Evolutionary conservation across 371 early-diverging fungal genomes (phyloP), one percentile per base, ranked within the genome.

Genomic region (Ordospora pajunii): DNA sequence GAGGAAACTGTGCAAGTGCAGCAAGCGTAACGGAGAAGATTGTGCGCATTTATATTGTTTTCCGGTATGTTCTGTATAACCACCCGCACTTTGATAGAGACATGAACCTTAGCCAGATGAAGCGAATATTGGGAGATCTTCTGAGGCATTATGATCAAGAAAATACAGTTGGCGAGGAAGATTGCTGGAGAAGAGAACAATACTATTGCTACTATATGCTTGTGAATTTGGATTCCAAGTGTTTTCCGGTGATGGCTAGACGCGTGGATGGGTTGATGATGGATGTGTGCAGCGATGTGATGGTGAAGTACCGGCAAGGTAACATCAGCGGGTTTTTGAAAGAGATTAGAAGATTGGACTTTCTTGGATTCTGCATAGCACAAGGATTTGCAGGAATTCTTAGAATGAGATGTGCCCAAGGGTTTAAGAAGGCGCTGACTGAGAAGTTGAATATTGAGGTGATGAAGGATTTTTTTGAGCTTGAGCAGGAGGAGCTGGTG

Each of bases 41-140:
- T 49, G 91, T 92, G 7, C 88, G 94, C 8, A 93, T 89, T 72
- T 92, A 92, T 78, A 91, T 93, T 43, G 67, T 91, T 3, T 89
- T 88, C 58, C 78, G 88, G 8, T 91, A 91, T 72, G 84, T 88
- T 25, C 85, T 93, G 64, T 90, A 90, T 74, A 87, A 87, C 27
- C 81, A 81, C 17, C 81, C 83, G 65, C 87, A 84, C 19, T 89
- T 92, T 68, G 89, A 88, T 50, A 84, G 87, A 63, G 89, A 90
- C 72, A 91, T 91, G 80, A 92, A 93, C 75, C 87, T 86, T 79
- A 92, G 93, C 69, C 93, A 93, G 78, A 84, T 92, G 70, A 81
- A 89, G 46, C 93, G 92, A 86, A 90, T 91, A 88, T 81, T 63
- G 21, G 27, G 14, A n/a, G 66, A 66, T 27, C 69, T 80, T 11